phyloP scores from a whole-genome alignment of 768 basidiomycete genomes.

The Rickenella mellea region DNA sequence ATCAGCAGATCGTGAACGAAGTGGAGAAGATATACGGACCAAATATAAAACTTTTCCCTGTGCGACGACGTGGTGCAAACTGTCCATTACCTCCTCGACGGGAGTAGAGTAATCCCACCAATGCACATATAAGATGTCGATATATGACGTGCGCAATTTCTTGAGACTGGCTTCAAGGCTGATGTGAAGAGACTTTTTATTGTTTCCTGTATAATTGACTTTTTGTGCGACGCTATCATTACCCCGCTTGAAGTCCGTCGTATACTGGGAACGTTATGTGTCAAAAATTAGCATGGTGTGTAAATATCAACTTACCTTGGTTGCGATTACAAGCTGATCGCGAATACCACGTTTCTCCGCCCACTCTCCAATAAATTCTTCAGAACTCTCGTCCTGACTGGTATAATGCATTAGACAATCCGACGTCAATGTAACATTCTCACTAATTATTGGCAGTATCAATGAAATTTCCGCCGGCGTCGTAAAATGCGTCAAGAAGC shows the following conservation, averaged over 20 bases:
- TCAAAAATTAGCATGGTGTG: not conserved
- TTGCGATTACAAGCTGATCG: slow-evolving; percentile 40
- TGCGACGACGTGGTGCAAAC: slow-evolving; percentile 39
- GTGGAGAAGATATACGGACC: slow-evolving; percentile 8
- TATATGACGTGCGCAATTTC: slow-evolving; percentile 35
- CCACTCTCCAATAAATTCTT: slow-evolving; percentile 45
- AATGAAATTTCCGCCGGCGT: slow-evolving; percentile 40
- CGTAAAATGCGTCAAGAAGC: slow-evolving; percentile 36
- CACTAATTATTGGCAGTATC: slow-evolving; percentile 39
- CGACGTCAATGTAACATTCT: slow-evolving; percentile 3
- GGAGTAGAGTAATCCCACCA: slow-evolving; percentile 44
- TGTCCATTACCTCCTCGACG: slow-evolving; percentile 48
- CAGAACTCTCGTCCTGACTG: slow-evolving; percentile 48
- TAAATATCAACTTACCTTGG: slow-evolving; percentile 21
- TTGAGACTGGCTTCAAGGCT: slow-evolving; percentile 33
- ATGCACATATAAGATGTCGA: slow-evolving; percentile 38
- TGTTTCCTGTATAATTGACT: slow-evolving; percentile 38
- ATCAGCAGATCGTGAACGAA: not conserved
- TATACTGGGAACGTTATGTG: slow-evolving; percentile 17
- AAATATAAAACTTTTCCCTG: slow-evolving; percentile 41
- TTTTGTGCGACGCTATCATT: slow-evolving; percentile 19
- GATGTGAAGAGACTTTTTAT: slow-evolving; percentile 31
- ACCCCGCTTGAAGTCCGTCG: slow-evolving; percentile 19
- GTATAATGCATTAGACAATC: not conserved
- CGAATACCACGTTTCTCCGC: slow-evolving; percentile 31